These are phyloP conservation scores for Capronia coronata DNA, from an alignment of 2,329 filamentous ascomycete genomes.

Conservation along the genomic window DNA sequence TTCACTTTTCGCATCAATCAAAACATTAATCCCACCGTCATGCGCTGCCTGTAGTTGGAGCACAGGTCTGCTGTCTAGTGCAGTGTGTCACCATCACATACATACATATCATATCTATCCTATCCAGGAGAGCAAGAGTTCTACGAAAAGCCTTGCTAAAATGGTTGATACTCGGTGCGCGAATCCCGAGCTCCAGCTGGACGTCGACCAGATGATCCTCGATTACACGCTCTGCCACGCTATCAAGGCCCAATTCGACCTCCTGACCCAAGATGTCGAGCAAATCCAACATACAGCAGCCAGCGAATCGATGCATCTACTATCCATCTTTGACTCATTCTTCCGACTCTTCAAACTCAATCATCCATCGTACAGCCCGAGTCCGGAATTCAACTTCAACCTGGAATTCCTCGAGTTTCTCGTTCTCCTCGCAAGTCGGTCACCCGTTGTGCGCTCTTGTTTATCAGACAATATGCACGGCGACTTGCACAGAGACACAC, in stretches of 20 bases:
- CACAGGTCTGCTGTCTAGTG: too few species aligned
- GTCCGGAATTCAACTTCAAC: constrained; percentile 6
- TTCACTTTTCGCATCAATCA: too few species aligned
- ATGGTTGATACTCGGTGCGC: constrained; percentile 25
- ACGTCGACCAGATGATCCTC: constrained; percentile 28
- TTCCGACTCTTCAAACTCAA: constrained; percentile 18
- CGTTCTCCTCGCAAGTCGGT: constrained; percentile 11
- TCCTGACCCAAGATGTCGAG: constrained; percentile 1
- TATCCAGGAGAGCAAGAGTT: too few species aligned
- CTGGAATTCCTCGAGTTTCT: constrained; percentile 22
- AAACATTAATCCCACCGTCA: too few species aligned
- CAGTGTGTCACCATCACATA: too few species aligned
- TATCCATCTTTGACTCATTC: constrained; percentile 17
- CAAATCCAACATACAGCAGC: neutral
- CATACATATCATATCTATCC: neutral
- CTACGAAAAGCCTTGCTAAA: neutral
- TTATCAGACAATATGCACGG: neutral
- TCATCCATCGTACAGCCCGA: constrained; percentile 11
- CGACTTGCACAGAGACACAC: neutral
- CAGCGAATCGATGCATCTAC: neutral
- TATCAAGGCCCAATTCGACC: constrained; percentile 16
- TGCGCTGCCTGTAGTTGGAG: too few species aligned
- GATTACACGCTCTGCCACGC: constrained; percentile 28
- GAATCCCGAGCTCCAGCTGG: constrained; percentile 24
- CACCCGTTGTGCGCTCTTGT: neutral